Conservation (phyloP, 2,329 filamentous ascomycete species). For the Stemphylium beticola region DNA sequence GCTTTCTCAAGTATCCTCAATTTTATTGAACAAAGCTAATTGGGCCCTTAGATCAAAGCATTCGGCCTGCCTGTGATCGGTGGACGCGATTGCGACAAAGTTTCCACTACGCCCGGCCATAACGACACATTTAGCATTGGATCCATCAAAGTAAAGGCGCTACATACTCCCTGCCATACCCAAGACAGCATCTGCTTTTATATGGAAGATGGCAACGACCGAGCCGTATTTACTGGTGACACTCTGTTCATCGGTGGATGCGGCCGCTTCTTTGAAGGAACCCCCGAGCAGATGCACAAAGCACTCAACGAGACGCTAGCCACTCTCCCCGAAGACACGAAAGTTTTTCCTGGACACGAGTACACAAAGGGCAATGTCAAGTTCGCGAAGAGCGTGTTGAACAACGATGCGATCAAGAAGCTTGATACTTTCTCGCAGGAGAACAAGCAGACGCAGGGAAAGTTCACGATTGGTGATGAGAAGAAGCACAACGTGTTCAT, state of each 20-base stretch:
- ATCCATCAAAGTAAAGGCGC: conserved; percentile 77
- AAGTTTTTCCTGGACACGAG: conserved; percentile 93
- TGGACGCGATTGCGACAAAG: conserved; percentile 82
- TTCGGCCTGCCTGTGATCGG: conserved; percentile 80
- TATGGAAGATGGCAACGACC: conserved; percentile 78
- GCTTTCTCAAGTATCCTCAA: too few species aligned
- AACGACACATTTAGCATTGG: conserved; percentile 83
- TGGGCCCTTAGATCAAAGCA: conserved; percentile 57
- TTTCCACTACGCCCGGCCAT: conserved; percentile 77
- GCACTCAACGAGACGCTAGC: conserved; percentile 87
- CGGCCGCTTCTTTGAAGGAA: conserved; percentile 95
- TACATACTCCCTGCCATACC: conserved; percentile 98
- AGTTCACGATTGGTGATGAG: conserved; percentile 96
- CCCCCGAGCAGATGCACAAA: conserved; percentile 82
- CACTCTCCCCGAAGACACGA: conserved; percentile 84
- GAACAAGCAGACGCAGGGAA: conserved; percentile 89
- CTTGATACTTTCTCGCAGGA: conserved; percentile 76
- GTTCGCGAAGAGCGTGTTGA: conserved; percentile 78
- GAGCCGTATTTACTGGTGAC: conserved; percentile 92
- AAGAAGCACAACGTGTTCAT: conserved; percentile 99
- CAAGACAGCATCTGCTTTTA: conserved; percentile 98
- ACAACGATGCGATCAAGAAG: conserved; percentile 74
- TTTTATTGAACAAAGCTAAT: not conserved
- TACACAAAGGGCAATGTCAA: conserved; percentile 98
- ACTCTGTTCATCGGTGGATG: conserved; percentile 96